phyloP scores from a whole-genome alignment of 2,329 filamentous ascomycete species.

The Aspergillus sp. region DNA sequence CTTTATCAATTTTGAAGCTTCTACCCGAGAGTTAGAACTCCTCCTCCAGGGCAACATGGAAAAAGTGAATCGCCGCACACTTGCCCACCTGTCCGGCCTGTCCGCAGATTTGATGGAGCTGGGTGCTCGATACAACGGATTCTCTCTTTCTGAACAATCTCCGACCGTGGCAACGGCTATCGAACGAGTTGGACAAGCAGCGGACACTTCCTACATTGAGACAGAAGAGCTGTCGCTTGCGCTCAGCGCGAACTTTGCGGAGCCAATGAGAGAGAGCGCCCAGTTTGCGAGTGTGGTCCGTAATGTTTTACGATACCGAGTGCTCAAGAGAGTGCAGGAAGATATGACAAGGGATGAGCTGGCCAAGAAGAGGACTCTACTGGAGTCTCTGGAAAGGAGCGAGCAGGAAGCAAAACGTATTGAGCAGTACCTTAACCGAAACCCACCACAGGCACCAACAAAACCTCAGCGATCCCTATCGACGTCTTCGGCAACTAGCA shows the following conservation, averaged over 20 bases:
- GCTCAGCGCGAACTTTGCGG: slow-evolving; percentile 90
- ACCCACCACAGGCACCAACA: slow-evolving; percentile 46
- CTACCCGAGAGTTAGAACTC: slow-evolving; percentile 86
- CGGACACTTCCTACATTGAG: slow-evolving; percentile 92
- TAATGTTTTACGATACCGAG: slow-evolving; percentile 81
- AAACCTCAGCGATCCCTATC: slow-evolving; percentile 67
- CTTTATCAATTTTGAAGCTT: slow-evolving; percentile 88
- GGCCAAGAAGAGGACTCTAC: slow-evolving; percentile 75
- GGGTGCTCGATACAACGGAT: slow-evolving; percentile 94
- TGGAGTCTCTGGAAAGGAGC: slow-evolving; percentile 89
- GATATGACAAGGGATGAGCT: slow-evolving; percentile 96
- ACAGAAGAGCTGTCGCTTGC: slow-evolving; percentile 87
- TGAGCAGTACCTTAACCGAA: slow-evolving; percentile 79
- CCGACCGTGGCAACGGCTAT: slow-evolving; percentile 87
- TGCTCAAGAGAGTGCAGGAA: slow-evolving; percentile 92
- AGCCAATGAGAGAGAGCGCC: slow-evolving; percentile 95
- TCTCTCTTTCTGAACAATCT: slow-evolving; percentile 90
- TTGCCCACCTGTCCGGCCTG: slow-evolving; percentile 80
- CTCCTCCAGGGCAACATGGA: slow-evolving; percentile 92
- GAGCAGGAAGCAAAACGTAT: slow-evolving; percentile 91
- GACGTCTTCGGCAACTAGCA: slow-evolving; percentile 50
- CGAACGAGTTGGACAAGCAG: slow-evolving; percentile 89
- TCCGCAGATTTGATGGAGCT: slow-evolving; percentile 88
- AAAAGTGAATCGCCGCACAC: slow-evolving; percentile 86
- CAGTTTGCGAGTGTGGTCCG: slow-evolving; percentile 96